Evolutionary conservation across 129 eudicot species (phyloP).

Genomic region (Smallanthus sonchifolius): DNA sequence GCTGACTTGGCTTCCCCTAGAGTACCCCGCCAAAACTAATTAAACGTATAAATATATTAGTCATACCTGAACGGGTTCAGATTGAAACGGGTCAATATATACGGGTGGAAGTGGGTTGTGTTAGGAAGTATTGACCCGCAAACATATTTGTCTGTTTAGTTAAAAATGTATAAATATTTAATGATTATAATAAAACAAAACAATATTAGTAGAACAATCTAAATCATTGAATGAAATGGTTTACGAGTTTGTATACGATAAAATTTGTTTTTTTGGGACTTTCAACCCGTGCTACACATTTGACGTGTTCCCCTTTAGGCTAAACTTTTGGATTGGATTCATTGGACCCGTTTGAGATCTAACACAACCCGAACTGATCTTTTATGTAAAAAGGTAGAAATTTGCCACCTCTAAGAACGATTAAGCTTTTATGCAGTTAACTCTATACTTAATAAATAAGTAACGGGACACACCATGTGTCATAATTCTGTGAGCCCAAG

Average conservation of each 20-base stretch:
- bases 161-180: background rate
- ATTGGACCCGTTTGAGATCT: background rate
- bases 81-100: background rate
- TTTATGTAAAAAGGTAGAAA: background rate
- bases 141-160: background rate
- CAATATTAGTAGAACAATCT: background rate
- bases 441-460: background rate
- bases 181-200: background rate
- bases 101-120: background rate
- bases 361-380: background rate
- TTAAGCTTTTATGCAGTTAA: background rate
- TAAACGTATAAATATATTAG: constrained; percentile 9
- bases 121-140: background rate
- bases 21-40: constrained; percentile 90
- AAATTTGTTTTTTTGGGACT: background rate
- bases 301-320: background rate
- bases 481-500: too few relatives aligned
- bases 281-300: background rate
- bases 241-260: background rate
- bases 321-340: background rate
- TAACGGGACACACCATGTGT: too few relatives aligned
- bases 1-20: constrained; percentile 61
- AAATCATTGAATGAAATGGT: background rate
- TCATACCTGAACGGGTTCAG: background rate
- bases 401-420: background rate